Base-by-base conservation (phyloP, 2,329 filamentous ascomycete species). In the Colletotrichum noveboracense region DNA sequence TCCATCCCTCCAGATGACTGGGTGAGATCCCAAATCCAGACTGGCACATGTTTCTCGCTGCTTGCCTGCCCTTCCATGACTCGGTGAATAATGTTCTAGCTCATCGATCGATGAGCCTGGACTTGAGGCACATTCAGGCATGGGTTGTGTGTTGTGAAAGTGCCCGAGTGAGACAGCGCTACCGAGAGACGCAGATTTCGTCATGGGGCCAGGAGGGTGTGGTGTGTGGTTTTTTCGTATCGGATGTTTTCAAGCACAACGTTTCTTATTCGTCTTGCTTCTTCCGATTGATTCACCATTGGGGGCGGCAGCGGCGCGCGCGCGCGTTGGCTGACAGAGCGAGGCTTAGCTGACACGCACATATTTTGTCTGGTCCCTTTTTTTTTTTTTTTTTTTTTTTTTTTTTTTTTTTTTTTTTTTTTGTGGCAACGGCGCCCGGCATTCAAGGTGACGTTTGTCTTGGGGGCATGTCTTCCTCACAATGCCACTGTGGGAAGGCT, bases 101-200 rank as follows among this genome's bases (percentile, higher is more conserved):
- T 70, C 67, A 70, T 70, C 56, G 56, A 38, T 34, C 67, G 67
- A 70, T 70, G 67, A 52, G 55, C 36, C 67, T 70, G 67, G 67
- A 34, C 67, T 52, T 48, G 7, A n/a, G 48, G 52, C n/a, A 34
- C 34, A 6, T 21, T 34, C 32, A 69, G 55, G 38, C 66, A 60
- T 69, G 66, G 34, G 24, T 28, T 30, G 56, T 60, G 56, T 60
- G 56, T 30, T 60, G 26, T 32, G 58, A 26, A 28, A 26, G 55
- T 58, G 64, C 24, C 26, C 24, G 24, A 28, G 18, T 62, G 34
- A 62, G 67, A 52, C 67, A 62, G 8, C 13, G 26, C 52, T 52
- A 38, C 21, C 7, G 14, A 30, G 21, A 24, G 28, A 56, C 30
- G 28, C 30, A 32, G 67, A 48, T 62, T 70, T 70, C 67, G 36